phyloP scores from a whole-genome alignment of 805 yeast genomes.

The Starmerella bombi region DNA sequence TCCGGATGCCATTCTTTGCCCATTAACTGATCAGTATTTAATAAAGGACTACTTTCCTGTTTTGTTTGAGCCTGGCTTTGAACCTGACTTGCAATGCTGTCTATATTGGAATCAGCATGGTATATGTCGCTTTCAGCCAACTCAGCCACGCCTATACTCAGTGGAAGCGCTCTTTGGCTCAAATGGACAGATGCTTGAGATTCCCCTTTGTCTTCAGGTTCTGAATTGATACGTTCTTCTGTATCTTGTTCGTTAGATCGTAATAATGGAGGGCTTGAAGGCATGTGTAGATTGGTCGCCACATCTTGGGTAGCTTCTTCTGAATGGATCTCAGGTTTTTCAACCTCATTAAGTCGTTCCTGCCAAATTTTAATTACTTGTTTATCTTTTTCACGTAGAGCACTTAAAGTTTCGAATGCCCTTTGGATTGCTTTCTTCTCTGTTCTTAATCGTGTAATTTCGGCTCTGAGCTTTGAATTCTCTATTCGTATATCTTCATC shows the following conservation, averaged over 20 bases:
- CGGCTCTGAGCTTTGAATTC: background rate
- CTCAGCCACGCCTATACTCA: background rate
- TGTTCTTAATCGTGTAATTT: background rate
- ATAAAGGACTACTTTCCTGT: too few relatives aligned
- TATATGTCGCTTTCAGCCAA: background rate
- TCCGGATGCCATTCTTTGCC: constrained; percentile 13
- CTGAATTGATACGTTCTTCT: background rate
- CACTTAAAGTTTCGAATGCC: background rate
- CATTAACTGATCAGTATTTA: background rate
- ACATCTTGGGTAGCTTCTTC: constrained; percentile 8
- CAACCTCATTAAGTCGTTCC: background rate
- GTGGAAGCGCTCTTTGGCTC: background rate
- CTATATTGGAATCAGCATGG: too few relatives aligned
- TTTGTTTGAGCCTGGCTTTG: background rate
- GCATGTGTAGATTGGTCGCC: background rate
- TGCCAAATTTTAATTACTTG: constrained; percentile 8
- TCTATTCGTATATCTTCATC: background rate
- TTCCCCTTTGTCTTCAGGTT: background rate
- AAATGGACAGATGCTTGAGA: background rate
- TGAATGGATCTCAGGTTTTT: background rate
- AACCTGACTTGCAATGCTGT: background rate
- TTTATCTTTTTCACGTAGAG: constrained; percentile 7
- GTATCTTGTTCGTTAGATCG: background rate
- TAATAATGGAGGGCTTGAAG: constrained; percentile 8
- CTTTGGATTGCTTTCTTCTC: constrained; percentile 6